phyloP scores from a whole-genome alignment of 352 stramenopile genomes.

The Globisporangium heterothallicum region DNA sequence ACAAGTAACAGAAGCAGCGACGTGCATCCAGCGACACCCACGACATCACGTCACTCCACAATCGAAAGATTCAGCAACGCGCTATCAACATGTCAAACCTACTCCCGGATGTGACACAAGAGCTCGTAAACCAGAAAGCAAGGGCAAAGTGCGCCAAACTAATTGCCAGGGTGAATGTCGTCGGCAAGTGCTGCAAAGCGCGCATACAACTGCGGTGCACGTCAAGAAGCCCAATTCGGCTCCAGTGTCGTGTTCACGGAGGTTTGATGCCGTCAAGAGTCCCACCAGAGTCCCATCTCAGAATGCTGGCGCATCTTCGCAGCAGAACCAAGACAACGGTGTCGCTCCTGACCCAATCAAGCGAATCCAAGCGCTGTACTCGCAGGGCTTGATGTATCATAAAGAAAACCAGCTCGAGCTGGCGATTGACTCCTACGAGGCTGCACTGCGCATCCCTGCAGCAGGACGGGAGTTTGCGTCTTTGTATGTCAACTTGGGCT shows the following conservation, averaged over 20 bases:
- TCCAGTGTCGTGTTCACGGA: neutral
- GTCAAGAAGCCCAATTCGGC: conserved; percentile 5
- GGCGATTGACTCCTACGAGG: conserved; percentile 46
- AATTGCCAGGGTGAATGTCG: neutral
- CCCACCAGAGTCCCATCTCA: neutral
- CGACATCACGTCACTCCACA: conserved; percentile 7
- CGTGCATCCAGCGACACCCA: conserved; percentile 24
- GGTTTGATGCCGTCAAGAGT: neutral
- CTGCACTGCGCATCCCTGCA: conserved; percentile 29
- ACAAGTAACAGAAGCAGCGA: conserved; percentile 15
- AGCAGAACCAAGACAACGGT: neutral
- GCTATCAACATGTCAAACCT: neutral
- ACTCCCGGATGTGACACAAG: neutral
- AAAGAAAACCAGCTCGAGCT: conserved; percentile 41
- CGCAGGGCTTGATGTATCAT: conserved; percentile 53
- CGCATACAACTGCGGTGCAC: neutral
- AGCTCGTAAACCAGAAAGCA: neutral
- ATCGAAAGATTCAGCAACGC: neutral
- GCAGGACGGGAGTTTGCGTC: conserved; percentile 45
- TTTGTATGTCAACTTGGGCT: conserved; percentile 64
- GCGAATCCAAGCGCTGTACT: conserved; percentile 45
- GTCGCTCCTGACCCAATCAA: conserved; percentile 17
- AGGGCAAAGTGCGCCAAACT: neutral
- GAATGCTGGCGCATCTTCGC: neutral
- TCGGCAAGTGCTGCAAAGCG: neutral